Conservation (phyloP, 441 rosid genomes). For the Erodium trifolium region DNA sequence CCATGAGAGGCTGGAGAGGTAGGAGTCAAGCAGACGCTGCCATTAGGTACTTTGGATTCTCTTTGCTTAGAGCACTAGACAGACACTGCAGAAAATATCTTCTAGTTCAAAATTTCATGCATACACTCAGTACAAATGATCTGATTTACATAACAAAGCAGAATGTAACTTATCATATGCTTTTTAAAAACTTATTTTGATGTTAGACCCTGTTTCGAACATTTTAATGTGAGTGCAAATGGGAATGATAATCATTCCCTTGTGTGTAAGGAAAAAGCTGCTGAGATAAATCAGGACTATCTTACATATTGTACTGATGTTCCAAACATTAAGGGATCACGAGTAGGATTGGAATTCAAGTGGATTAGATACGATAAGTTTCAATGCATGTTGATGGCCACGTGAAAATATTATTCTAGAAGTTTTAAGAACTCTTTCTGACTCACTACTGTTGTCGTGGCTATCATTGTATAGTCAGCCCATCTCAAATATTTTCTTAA, state of each 20-base stretch:
- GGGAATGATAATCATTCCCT: neutral
- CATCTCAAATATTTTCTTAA: conserved; percentile 71
- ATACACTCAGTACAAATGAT: neutral
- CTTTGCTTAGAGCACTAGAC: conserved; percentile 70
- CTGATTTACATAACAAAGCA: neutral
- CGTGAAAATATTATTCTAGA: neutral
- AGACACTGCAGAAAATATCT: conserved; percentile 52
- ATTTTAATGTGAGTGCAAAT: neutral
- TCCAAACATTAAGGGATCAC: neutral
- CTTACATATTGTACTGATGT: neutral
- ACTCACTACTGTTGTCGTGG: conserved; percentile 73
- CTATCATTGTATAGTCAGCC: conserved; percentile 90
- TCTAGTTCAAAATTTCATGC: conserved; percentile 9
- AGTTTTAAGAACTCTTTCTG: conserved; percentile 1
- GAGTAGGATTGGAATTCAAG: neutral
- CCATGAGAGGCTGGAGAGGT: conserved; percentile 91
- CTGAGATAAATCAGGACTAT: neutral
- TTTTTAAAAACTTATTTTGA: neutral
- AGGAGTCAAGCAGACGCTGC: conserved; percentile 80
- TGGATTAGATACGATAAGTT: neutral
- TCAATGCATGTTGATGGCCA: neutral
- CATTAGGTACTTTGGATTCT: conserved; percentile 81
- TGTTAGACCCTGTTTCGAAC: neutral
- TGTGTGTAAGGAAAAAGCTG: neutral
- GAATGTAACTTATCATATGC: neutral